Evolutionary conservation across 176 grass and related monocot species (phyloP).

Genomic region (Hsuehochloa calcarea): DNA sequence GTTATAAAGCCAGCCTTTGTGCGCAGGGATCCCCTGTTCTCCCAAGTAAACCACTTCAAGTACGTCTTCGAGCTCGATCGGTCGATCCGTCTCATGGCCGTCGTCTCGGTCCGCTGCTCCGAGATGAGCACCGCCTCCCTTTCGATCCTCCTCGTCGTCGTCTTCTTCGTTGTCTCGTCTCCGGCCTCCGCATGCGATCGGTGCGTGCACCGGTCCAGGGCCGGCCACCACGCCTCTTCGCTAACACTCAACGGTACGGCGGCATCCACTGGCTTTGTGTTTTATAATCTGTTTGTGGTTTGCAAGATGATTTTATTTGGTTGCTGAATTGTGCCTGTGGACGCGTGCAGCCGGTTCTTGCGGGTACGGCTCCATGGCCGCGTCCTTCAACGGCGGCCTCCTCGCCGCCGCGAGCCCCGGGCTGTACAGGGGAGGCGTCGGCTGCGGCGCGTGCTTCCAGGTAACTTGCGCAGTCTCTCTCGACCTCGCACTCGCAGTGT

Average conservation of each 20-base stretch:
- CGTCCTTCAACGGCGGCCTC: constrained; percentile 46
- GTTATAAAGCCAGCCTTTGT: background rate
- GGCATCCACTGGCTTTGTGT: background rate
- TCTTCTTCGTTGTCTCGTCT: background rate
- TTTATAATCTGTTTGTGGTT: no score
- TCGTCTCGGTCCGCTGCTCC: background rate
- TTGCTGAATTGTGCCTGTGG: background rate
- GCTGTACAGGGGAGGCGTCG: constrained; percentile 61
- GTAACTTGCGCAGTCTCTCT: background rate
- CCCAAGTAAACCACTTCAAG: background rate
- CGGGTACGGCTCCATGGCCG: constrained; percentile 63
- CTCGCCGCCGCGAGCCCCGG: constrained; percentile 51
- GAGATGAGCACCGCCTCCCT: background rate
- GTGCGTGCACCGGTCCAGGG: constrained; percentile 55
- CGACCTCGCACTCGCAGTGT: background rate
- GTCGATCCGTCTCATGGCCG: constrained; percentile 11
- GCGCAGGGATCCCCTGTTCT: background rate
- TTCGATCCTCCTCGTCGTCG: background rate
- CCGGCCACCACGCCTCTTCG: constrained; percentile 41
- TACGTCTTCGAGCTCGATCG: background rate
- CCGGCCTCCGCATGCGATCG: constrained; percentile 36
- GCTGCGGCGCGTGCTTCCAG: constrained; percentile 77
- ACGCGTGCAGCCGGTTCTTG: constrained; percentile 57
- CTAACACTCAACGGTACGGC: constrained; percentile 43
- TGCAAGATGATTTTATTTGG: background rate